Conservation (phyloP, 768 basidiomycete species). For the Tylopilus subfusipes region DNA sequence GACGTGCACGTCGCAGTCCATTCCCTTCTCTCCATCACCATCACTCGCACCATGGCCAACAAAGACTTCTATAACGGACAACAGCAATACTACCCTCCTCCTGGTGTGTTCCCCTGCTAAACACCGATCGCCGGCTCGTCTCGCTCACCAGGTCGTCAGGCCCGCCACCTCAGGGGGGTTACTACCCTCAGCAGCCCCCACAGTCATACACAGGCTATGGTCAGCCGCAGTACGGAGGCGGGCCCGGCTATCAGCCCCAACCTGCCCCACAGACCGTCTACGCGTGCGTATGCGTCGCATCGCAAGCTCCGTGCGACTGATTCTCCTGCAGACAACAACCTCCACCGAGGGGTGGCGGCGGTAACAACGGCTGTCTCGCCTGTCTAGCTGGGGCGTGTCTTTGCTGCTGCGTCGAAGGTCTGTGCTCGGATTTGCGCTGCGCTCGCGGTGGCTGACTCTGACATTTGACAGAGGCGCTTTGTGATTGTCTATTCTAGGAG, state of each 20-base stretch:
- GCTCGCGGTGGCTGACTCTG: conserved; percentile 24
- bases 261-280: conserved; percentile 81
- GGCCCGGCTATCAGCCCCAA: conserved; percentile 47
- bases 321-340: conserved; percentile 39
- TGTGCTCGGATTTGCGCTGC: conserved; percentile 23
- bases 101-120: conserved; percentile 35
- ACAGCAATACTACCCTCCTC: conserved; percentile 54
- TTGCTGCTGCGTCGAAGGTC: conserved; percentile 53
- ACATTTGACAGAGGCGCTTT: conserved; percentile 50
- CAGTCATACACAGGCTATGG: conserved; percentile 56
- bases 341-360: conserved; percentile 30
- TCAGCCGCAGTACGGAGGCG: conserved; percentile 28
- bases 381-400: conserved; percentile 47
- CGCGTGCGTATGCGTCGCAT: conserved; percentile 49
- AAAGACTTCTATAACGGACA: conserved; percentile 67
- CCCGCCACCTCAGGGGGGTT: conserved; percentile 56
- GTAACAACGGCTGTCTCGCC: conserved; percentile 38
- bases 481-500: conserved; percentile 62
- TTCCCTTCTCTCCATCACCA: conserved; percentile 18
- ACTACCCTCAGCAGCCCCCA: conserved; percentile 73
- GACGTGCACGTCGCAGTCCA: conserved; percentile 11
- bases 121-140: neutral
- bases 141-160: conserved; percentile 41
- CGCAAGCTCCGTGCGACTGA: neutral
- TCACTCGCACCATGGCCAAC: conserved; percentile 52